Evolutionary conservation across 108 stramenopile genomes (phyloP).

Genomic region (Craspedostauros australis): DNA sequence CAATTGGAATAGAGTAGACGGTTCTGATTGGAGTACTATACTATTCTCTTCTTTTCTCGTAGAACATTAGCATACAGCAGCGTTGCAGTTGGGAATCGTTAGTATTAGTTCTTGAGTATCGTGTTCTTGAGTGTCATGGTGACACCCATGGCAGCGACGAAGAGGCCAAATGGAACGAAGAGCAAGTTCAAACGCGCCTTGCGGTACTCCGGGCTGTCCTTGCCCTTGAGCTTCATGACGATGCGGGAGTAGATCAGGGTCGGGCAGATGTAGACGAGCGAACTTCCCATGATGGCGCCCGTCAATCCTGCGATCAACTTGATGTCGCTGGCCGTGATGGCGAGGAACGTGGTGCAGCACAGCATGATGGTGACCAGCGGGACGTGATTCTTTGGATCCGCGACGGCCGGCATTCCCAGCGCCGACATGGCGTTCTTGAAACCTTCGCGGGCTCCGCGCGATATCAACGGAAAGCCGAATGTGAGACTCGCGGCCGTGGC

Average conservation of each 20-base stretch:
- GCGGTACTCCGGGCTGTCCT: constrained; percentile 22
- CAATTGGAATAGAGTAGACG: neutral
- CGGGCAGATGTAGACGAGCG: constrained; percentile 38
- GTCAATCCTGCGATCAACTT: constrained; percentile 25
- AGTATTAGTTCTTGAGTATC: no score
- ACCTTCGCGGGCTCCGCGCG: constrained; percentile 22
- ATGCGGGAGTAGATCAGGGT: constrained; percentile 24
- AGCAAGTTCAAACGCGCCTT: constrained; percentile 9
- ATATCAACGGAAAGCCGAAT: constrained; percentile 42
- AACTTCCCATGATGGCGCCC: constrained; percentile 28
- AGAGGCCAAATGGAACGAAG: constrained; percentile 36
- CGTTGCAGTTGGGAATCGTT: neutral
- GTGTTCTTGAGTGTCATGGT: constrained; percentile 35
- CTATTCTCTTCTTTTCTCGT: neutral
- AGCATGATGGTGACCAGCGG: constrained; percentile 18
- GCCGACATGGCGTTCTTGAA: constrained; percentile 13
- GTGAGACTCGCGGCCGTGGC: constrained; percentile 31
- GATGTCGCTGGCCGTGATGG: constrained; percentile 21
- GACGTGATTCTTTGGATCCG: constrained; percentile 13
- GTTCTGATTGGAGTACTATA: neutral
- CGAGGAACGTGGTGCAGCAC: constrained; percentile 5
- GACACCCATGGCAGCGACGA: constrained; percentile 27
- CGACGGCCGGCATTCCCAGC: neutral
- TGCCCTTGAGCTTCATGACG: constrained; percentile 5
- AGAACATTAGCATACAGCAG: neutral